These are phyloP conservation scores for Dissophora ornata DNA, from an alignment of 192 early-diverging fungal genomes.

Conservation along the genomic window DNA sequence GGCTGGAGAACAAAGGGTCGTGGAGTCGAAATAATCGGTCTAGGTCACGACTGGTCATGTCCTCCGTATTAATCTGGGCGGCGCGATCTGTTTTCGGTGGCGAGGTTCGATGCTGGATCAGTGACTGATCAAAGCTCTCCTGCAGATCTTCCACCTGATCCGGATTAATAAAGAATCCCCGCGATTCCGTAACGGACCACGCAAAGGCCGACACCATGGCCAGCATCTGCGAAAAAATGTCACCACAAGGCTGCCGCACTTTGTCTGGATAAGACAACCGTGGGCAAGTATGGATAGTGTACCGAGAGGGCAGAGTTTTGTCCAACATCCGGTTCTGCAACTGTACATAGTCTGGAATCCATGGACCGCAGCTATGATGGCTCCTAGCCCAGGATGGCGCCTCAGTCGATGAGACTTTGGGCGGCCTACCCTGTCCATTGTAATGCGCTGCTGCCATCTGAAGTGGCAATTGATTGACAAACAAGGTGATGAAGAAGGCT, in stretches of 20 bases:
- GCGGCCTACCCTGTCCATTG: not conserved
- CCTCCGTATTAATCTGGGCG: slow-evolving; percentile 11
- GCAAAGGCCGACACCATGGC: slow-evolving; percentile 31
- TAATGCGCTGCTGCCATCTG: not conserved
- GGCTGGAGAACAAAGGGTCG: slow-evolving; percentile 8
- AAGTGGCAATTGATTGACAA: slow-evolving; percentile 14
- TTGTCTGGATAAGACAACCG: no score
- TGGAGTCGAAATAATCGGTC: not conserved
- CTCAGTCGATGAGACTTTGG: not conserved
- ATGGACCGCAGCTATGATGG: slow-evolving; percentile 21
- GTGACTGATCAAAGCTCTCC: slow-evolving; percentile 13
- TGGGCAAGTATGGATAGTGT: slow-evolving; percentile 27
- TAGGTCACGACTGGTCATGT: slow-evolving; percentile 12
- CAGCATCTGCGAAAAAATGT: slow-evolving; percentile 26
- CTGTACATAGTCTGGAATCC: slow-evolving; percentile 21
- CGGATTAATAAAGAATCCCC: slow-evolving; percentile 16
- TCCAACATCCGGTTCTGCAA: slow-evolving; percentile 20
- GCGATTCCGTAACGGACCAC: slow-evolving; percentile 25
- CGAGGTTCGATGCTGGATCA: slow-evolving; percentile 3
- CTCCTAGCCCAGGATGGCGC: not conserved
- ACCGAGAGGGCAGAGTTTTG: slow-evolving; percentile 7
- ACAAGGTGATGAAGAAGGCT: slow-evolving; percentile 25
- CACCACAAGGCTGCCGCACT: slow-evolving; percentile 29
- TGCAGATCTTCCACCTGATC: slow-evolving; percentile 12
- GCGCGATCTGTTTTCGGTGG: slow-evolving; percentile 3